Conservation (phyloP, 2,329 filamentous ascomycete genomes). For the Colletotrichum tropicicola region DNA sequence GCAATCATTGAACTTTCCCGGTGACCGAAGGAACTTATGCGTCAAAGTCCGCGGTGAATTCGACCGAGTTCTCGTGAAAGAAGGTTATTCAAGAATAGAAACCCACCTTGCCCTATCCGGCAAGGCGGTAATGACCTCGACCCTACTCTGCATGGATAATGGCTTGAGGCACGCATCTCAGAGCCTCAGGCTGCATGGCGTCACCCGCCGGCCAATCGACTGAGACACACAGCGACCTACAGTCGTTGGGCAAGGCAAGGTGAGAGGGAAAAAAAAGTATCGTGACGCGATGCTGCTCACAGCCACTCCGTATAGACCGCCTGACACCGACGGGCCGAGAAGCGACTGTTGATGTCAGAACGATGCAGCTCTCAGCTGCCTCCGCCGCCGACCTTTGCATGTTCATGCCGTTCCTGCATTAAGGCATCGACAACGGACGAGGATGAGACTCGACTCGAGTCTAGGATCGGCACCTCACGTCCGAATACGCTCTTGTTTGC, state of each 20-base stretch:
- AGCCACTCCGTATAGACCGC: conserved; percentile 10
- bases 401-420: conserved; percentile 5
- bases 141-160: conserved; percentile 9
- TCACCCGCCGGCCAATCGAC: conserved; percentile 8
- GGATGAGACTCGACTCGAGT: not conserved
- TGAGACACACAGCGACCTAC: conserved; percentile 16
- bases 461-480: not conserved
- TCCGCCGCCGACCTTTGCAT: conserved; percentile 8
- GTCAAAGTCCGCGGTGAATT: conserved; percentile 2
- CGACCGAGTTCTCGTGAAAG: conserved; percentile 21
- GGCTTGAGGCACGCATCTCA: not conserved
- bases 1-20: not conserved
- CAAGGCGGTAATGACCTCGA: conserved; percentile 13
- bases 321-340: conserved; percentile 17
- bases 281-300: conserved; percentile 12
- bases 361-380: not conserved
- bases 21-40: not conserved
- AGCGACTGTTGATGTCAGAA: conserved; percentile 8
- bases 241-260: not conserved
- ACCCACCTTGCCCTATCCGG: conserved; percentile 18
- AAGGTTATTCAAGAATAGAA: conserved; percentile 33
- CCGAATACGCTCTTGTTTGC: not conserved
- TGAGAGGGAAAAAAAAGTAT: not conserved
- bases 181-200: conserved; percentile 10
- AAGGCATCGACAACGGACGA: not conserved